Conservation (phyloP, 1,139 yeast genomes). For the Taphrina confusa region DNA sequence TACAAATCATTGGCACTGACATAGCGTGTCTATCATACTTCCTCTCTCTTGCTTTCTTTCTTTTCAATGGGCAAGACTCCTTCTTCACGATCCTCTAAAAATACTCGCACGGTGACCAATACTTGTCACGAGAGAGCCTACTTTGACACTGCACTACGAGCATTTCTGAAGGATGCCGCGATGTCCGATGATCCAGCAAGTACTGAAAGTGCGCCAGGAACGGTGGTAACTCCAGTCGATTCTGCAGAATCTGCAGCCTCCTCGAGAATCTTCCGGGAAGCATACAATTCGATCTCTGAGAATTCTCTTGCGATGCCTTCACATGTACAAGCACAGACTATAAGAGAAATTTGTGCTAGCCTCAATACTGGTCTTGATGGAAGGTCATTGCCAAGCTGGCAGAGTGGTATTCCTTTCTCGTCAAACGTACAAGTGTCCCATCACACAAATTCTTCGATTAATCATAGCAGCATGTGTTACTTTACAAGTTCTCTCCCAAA, state of each 20-base stretch:
- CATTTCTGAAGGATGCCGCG: conserved; percentile 13
- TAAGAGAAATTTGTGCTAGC: conserved; percentile 3
- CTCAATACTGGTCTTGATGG: background rate
- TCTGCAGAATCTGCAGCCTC: too few relatives aligned
- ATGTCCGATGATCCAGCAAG: too few relatives aligned
- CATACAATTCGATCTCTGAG: background rate
- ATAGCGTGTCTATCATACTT: too few relatives aligned
- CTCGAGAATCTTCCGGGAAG: too few relatives aligned
- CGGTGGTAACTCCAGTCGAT: too few relatives aligned
- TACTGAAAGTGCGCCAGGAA: too few relatives aligned
- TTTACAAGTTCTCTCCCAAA: background rate
- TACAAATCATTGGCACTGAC: too few relatives aligned
- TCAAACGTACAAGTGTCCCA: background rate
- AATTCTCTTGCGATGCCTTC: background rate
- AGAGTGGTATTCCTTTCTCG: background rate
- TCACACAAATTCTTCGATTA: background rate
- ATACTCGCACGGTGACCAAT: too few relatives aligned
- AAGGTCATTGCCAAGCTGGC: background rate
- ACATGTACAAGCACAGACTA: background rate
- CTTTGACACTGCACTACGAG: background rate
- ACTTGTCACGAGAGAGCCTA: background rate
- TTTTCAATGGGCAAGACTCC: too few relatives aligned
- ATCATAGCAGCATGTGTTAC: background rate
- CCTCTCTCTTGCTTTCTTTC: too few relatives aligned
- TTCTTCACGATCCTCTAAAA: too few relatives aligned